Evolutionary conservation across 176 grass and related monocot genomes (phyloP), one percentile per base, ranked within the genome.

Genomic region (Musa schizocarpa): DNA sequence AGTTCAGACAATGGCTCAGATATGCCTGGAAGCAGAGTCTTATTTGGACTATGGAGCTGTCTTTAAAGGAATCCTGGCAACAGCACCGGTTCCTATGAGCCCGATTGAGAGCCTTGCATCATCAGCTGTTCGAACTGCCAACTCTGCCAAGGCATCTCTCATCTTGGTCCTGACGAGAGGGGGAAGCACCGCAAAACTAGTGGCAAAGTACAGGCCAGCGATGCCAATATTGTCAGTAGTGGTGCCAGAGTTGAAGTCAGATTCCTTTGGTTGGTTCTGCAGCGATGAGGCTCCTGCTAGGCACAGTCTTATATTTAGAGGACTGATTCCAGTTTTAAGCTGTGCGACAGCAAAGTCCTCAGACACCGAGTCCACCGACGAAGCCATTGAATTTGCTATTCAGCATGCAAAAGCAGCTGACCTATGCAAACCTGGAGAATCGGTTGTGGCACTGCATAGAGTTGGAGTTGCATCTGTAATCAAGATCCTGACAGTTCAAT

Each of bases 201-300:
- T 75, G 0, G 73, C 73, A 0, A 75, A 75, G 16, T 75, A 75
- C 55, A 61, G 73, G 27, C 73, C 73, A 0, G 0, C 54, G 11
- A 63, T 75, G 56, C 73, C 73, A 2, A 61, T 75, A 11, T 19
- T 75, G 6, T 75, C 73, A 20, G 73, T 75, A 1, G 56, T 75
- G 29, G 73, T 75, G 8, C 73, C 73, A n/a, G 73, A 48, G 2
- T n/a, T 75, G 56, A 75, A 1, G 73, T 23, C 73, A 3, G 55
- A 75, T 63, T 63, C 73, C 3, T 75, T 63, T 19, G 55, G 63
- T 9, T 77, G 76, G 76, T 65, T 48, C 23, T 77, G 76, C 63
- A 77, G 76, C 50, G 76, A 77, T 19, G 76, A 68, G 63, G 62
- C 76, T 29, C 76, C 76, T 53, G 76, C 76, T 2, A 77, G 63